Conservation (phyloP, 305 asterid genomes). For the Rubia peregrina region DNA sequence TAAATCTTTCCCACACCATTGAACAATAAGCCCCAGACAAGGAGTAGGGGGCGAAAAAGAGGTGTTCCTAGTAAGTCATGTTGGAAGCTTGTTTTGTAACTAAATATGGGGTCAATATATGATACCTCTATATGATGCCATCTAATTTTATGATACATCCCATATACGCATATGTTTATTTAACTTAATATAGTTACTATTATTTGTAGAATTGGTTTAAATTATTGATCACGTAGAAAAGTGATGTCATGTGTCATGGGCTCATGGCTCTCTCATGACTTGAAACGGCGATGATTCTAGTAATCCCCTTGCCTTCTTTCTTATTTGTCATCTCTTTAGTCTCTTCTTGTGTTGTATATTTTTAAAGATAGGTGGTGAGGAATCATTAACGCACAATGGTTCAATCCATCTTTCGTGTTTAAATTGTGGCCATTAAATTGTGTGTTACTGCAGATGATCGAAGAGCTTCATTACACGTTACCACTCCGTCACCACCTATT, state of each 20-base stretch:
- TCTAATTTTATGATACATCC: too few species aligned
- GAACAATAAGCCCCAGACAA: slow-evolving; percentile 41
- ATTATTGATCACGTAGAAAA: background rate
- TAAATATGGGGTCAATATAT: too few species aligned
- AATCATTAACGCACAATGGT: too few species aligned
- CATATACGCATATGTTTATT: too few species aligned
- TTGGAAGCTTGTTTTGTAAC: slow-evolving; percentile 26
- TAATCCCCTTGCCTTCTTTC: slow-evolving; percentile 41
- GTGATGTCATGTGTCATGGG: slow-evolving; percentile 33
- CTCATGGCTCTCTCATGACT: slow-evolving; percentile 41
- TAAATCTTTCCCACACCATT: slow-evolving; percentile 33
- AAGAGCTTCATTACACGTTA: too few species aligned
- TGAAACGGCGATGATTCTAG: slow-evolving; percentile 76
- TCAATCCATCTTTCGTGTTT: too few species aligned
- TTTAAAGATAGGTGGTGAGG: slow-evolving; percentile 7
- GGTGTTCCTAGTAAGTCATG: slow-evolving; percentile 30
- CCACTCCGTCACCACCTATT: too few species aligned
- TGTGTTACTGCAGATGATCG: too few species aligned
- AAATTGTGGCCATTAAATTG: too few species aligned
- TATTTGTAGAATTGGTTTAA: too few species aligned
- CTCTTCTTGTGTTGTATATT: slow-evolving; percentile 8
- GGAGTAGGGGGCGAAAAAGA: slow-evolving; percentile 30
- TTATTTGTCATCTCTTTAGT: slow-evolving; percentile 27
- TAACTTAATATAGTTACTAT: too few species aligned
- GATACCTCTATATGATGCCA: too few species aligned